phyloP scores from a whole-genome alignment of 202 grass and related monocot genomes.

The Alloteropsis angusta region DNA sequence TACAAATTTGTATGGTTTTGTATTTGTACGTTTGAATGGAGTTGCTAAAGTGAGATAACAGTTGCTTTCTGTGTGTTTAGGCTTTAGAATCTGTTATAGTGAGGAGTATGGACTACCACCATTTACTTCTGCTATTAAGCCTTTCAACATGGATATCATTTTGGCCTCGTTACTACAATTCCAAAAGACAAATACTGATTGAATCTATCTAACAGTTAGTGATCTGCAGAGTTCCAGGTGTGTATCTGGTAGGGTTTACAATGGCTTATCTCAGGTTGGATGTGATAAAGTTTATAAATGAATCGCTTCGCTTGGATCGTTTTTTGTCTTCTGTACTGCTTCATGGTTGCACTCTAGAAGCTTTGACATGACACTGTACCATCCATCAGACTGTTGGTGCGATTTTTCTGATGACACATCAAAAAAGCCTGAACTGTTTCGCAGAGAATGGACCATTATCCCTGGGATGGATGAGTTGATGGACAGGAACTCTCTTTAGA shows the following conservation, averaged over 20 bases:
- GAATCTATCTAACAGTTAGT: neutral
- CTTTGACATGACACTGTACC: neutral
- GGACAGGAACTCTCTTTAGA: slow-evolving; percentile 22
- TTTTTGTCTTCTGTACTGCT: neutral
- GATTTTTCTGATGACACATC: slow-evolving; percentile 7
- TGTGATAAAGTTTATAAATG: slow-evolving; percentile 11
- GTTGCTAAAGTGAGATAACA: neutral
- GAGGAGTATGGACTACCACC: neutral
- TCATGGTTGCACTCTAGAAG: slow-evolving; percentile 5
- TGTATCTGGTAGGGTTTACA: neutral
- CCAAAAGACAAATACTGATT: slow-evolving; percentile 7
- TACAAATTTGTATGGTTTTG: slow-evolving; percentile 13
- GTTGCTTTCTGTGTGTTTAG: neutral
- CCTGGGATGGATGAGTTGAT: slow-evolving; percentile 20
- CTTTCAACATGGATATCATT: slow-evolving; percentile 11
- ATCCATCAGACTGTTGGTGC: slow-evolving; percentile 10
- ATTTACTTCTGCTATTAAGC: neutral
- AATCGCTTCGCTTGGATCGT: neutral
- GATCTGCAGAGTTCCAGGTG: neutral
- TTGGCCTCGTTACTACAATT: slow-evolving; percentile 15
- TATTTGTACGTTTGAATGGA: neutral
- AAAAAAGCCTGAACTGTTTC: slow-evolving; percentile 10
- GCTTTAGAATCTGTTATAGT: neutral
- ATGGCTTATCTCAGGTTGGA: slow-evolving; percentile 12
- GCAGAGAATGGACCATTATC: slow-evolving; percentile 25